These are phyloP conservation scores for Lentinula detonsa DNA, from an alignment of 768 basidiomycete genomes.

Conservation along the genomic window DNA sequence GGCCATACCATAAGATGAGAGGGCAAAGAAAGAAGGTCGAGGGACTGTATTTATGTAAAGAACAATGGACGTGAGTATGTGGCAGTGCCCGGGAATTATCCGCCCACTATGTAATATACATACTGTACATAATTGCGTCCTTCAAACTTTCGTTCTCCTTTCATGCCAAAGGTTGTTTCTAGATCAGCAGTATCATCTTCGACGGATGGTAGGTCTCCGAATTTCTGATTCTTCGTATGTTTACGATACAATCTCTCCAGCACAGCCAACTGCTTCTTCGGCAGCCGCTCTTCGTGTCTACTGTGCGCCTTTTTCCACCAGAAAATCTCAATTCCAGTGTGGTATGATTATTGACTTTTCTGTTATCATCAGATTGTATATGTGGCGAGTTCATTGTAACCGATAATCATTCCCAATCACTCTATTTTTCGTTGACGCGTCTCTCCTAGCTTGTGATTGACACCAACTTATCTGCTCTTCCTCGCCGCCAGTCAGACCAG, in stretches of 20 bases:
- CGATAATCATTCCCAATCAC: constrained; percentile 11
- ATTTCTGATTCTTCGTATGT: constrained; percentile 4
- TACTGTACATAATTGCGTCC: background rate
- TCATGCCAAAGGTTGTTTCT: constrained; percentile 91
- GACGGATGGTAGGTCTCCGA: constrained; percentile 55
- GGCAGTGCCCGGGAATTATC: background rate
- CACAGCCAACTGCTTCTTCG: constrained; percentile 74
- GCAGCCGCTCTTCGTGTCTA: constrained; percentile 75
- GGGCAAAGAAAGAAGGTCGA: constrained; percentile 13
- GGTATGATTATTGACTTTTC: constrained; percentile 7
- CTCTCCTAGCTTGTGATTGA: constrained; percentile 70
- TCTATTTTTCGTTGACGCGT: constrained; percentile 3
- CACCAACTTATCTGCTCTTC: constrained; percentile 62
- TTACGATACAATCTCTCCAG: constrained; percentile 27
- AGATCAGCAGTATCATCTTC: constrained; percentile 86
- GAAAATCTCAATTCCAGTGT: background rate
- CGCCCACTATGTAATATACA: background rate
- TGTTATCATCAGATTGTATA: constrained; percentile 57
- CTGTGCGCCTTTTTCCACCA: constrained; percentile 34
- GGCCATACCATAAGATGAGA: constrained; percentile 47
- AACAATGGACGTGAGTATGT: background rate
- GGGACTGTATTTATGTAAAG: background rate
- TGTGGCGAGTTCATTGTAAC: constrained; percentile 84
- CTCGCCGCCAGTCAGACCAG: constrained; percentile 70
- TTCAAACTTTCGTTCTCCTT: background rate